Percentiles rank a stretch among this genome's conserved stretches.
These are phyloP conservation scores for Prunus armeniaca DNA, from an alignment of 306 rosid genomes.

Conservation along the genomic window DNA sequence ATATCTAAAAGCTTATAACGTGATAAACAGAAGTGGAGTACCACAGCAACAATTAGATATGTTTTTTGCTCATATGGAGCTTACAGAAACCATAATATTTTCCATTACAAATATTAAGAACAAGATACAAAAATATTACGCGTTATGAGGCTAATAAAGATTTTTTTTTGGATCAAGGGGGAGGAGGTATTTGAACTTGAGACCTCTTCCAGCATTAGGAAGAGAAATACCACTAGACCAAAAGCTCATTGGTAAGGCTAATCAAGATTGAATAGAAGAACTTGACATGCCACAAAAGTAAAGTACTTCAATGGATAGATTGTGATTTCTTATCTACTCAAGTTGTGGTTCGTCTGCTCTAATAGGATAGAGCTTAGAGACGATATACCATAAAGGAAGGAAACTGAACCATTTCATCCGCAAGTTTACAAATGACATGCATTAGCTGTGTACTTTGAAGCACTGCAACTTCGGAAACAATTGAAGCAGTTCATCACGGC, in stretches of 20 bases:
- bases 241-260: too few relatives aligned
- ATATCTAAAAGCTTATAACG: not conserved
- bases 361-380: not conserved
- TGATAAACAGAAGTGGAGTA: not conserved
- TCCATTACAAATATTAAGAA: too few relatives aligned
- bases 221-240: too few relatives aligned
- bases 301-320: not conserved
- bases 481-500: constrained; percentile 61
- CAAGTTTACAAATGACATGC: not conserved
- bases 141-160: too few relatives aligned
- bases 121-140: too few relatives aligned
- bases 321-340: not conserved
- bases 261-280: not conserved
- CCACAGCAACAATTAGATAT: not conserved
- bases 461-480: constrained; percentile 70
- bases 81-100: not conserved
- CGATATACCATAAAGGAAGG: not conserved
- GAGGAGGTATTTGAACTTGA: too few relatives aligned
- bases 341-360: not conserved
- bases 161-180: too few relatives aligned
- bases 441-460: constrained; percentile 83
- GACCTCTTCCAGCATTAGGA: too few relatives aligned
- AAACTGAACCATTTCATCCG: not conserved
- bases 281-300: not conserved
- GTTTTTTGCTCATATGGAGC: not conserved